Evolutionary conservation across 352 stramenopile species (phyloP), one percentile per base, ranked within the genome.

Genomic region (Phytophthora tubulina): DNA sequence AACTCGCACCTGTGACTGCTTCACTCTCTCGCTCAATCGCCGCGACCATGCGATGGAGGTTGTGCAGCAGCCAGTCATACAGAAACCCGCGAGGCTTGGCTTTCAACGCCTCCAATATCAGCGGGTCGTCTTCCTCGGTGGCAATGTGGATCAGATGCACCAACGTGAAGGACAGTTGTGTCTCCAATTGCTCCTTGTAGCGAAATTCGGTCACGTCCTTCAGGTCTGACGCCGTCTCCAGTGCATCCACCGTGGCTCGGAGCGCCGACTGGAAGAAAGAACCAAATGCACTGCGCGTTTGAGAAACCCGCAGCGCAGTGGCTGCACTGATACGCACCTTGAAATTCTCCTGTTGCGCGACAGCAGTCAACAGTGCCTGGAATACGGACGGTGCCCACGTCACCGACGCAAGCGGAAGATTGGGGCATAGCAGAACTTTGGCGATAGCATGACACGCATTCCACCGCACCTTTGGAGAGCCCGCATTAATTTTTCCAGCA

Each of bases 151-250:
- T 86, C 58, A 96, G 55, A 52, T 95, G 89, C 55, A 95, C 82
- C 53, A 96, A 73, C 33, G 89, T 95, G 59, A 96, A 96, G 7
- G 88, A 95, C 10, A 96, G 54, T 70, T 96, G 89, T 14, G 89
- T 93, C 60, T 96, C 89, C 6, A 96, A 72, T 53, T 96, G 89
- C 58, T 94, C 88, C 68, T 96, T 96, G 81, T 96, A 96, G n/a
- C 88, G 87, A 78, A 95, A 96, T 76, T 96, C 89, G 1, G 82
- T 94, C 69, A 96, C 88, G 55, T 96, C 89, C 50, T 95, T 93
- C 57, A 96, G 67, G 52, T 95, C 88, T 0, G 89, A 95, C 7
- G 86, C 89, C 14, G 86, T 90, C 70, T 96, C 89, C n/a, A 96
- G 63, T 17, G 89, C 86, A 68, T 96, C 88, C 42, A 91, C 75